These are phyloP conservation scores for Erucastrum elatum DNA, from an alignment of 345 rosid species.

Conservation along the genomic window DNA sequence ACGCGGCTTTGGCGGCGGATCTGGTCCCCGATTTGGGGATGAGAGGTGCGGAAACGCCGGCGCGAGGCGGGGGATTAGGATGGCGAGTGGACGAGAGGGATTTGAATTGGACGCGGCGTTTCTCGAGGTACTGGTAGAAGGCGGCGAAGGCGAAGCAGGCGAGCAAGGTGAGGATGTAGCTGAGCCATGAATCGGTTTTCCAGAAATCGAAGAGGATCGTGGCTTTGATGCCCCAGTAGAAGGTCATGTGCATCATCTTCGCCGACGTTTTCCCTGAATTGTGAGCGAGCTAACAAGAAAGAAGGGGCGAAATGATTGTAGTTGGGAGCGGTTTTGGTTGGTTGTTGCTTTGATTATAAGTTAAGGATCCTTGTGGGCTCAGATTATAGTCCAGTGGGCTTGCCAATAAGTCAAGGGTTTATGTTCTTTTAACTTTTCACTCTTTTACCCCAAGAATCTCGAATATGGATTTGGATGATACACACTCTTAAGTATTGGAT, in stretches of 20 bases:
- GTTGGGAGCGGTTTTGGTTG: neutral
- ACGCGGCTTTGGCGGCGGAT: constrained; percentile 45
- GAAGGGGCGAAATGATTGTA: neutral
- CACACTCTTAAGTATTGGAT: too few relatives aligned
- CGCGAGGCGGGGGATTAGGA: constrained; percentile 2
- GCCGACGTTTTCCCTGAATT: too few relatives aligned
- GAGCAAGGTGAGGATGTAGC: constrained; percentile 62
- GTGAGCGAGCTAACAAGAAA: too few relatives aligned
- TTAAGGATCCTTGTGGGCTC: constrained; percentile 11
- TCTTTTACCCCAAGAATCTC: too few relatives aligned
- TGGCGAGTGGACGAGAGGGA: constrained; percentile 34
- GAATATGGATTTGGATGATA: neutral
- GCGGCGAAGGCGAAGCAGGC: constrained; percentile 64
- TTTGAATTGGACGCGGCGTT: constrained; percentile 52
- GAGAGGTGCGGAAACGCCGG: constrained; percentile 44
- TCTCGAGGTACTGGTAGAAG: constrained; percentile 70
- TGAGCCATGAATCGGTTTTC: constrained; percentile 63
- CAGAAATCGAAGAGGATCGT: constrained; percentile 70
- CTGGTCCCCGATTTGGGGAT: constrained; percentile 38
- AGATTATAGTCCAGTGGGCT: constrained; percentile 14
- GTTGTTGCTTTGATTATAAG: constrained; percentile 21
- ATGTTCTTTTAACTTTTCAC: too few relatives aligned
- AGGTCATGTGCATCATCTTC: constrained; percentile 96
- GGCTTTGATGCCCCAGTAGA: constrained; percentile 75
- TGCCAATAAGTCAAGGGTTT: neutral